Conservation (phyloP, 1,284 basidiomycete genomes). For the Blastosporella zonata region DNA sequence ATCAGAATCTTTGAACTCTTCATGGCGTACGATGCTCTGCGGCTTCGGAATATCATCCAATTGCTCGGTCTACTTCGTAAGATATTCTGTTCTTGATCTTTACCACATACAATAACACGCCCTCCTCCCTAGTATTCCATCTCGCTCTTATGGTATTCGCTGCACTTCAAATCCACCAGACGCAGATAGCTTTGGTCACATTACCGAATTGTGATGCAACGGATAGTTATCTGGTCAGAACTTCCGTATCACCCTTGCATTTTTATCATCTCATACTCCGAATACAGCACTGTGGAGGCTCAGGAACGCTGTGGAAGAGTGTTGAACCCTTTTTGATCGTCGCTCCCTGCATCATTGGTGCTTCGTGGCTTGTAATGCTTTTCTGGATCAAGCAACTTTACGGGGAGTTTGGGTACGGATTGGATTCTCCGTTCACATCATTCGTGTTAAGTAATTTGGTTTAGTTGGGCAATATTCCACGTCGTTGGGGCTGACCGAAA, state of each 20-base stretch:
- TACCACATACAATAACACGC: background rate
- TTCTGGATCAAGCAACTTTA: conserved; percentile 56
- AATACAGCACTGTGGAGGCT: conserved; percentile 43
- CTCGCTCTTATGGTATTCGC: conserved; percentile 68
- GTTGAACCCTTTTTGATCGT: conserved; percentile 51
- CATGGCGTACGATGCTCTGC: conserved; percentile 73
- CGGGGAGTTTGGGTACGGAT: conserved; percentile 57
- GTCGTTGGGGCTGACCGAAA: conserved; percentile 78
- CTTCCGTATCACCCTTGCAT: conserved; percentile 4
- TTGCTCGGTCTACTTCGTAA: conserved; percentile 68
- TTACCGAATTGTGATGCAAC: conserved; percentile 24
- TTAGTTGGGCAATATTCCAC: conserved; percentile 82
- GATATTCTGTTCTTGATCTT: conserved; percentile 21
- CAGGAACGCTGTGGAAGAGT: conserved; percentile 41
- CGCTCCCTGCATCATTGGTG: conserved; percentile 50
- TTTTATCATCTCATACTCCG: conserved; percentile 8
- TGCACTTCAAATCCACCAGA: conserved; percentile 73
- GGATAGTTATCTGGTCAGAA: conserved; percentile 26
- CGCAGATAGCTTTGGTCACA: conserved; percentile 53
- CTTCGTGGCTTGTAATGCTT: conserved; percentile 49
- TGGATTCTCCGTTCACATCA: background rate
- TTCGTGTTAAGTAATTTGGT: conserved; percentile 17
- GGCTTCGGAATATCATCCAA: conserved; percentile 74
- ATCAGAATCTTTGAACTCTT: conserved; percentile 66
- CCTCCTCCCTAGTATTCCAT: conserved; percentile 59